Percentiles rank a stretch among this genome's conserved stretches.
These are phyloP conservation scores for Trichopus zeylanicus DNA, from an alignment of 116 monocot genomes.

Conservation along the genomic window DNA sequence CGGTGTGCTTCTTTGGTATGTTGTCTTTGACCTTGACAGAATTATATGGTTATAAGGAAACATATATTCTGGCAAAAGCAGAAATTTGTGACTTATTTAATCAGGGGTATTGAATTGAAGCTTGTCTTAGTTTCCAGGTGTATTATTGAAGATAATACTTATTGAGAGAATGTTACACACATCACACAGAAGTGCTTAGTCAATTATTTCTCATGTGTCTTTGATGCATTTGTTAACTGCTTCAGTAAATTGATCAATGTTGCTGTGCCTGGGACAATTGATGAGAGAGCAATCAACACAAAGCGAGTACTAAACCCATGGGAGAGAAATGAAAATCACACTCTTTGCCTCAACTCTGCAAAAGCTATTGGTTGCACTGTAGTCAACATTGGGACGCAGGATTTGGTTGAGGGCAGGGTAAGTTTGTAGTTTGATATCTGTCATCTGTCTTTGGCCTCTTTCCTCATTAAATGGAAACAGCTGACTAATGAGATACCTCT, in stretches of 20 bases:
- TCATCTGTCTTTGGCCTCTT: neutral
- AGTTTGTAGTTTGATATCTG: slow-evolving; percentile 4
- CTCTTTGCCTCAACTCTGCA: slow-evolving; percentile 95
- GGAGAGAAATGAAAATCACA: slow-evolving; percentile 99
- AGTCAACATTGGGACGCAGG: slow-evolving; percentile 96
- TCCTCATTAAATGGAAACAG: neutral
- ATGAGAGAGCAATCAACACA: slow-evolving; percentile 95
- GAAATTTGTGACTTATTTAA: no score
- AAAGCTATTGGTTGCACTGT: slow-evolving; percentile 99
- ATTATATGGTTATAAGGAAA: no score
- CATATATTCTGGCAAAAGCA: no score
- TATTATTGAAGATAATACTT: no score
- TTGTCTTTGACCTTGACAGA: neutral
- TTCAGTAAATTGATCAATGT: slow-evolving; percentile 93
- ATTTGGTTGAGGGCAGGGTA: slow-evolving; percentile 91
- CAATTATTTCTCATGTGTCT: neutral
- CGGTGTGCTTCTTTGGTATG: slow-evolving; percentile 17
- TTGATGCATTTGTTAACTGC: slow-evolving; percentile 8
- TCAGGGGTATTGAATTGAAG: no score
- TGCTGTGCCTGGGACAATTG: slow-evolving; percentile 95
- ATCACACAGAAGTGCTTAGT: no score
- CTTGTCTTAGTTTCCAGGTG: no score
- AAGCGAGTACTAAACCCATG: slow-evolving; percentile 85
- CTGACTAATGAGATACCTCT: neutral
- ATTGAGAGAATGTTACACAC: no score